Base-by-base conservation (phyloP, 805 yeast species). In the Metschnikowia gelsemii region DNA sequence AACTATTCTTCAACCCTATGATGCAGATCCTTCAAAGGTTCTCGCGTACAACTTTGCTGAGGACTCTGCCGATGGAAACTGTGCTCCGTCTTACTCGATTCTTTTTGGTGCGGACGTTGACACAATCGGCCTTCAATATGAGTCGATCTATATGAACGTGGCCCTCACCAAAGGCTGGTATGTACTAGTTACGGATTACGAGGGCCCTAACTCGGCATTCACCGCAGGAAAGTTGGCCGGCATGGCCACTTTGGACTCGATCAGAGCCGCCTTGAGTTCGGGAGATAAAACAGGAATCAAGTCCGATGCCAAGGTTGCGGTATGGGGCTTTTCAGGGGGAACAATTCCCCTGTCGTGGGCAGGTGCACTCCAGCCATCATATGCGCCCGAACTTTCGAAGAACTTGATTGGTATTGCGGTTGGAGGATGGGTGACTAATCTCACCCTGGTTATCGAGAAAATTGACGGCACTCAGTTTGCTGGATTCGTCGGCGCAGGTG, bases 301-400 rank as follows among this genome's bases (percentile, higher is more conserved):
- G 8, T 14, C 45, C 5, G 49, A 53, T 27, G 60, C 68, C 20
- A 34, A 42, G 20, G 54, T 50, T 16, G 54, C 38, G 7, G 29
- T 66, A 33, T 64, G 64, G 64, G 73, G 73, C 0, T 68, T 61
- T 38, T 62, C 68, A 3, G 73, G 73, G n/a, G 72, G 71, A 8
- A 54, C 68, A 1, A 43, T 66, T 22, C 68, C 72, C 11, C 38
- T 64, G 13, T 59, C 64, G 5, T 68, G 72, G 72, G 70, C 70
- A 11, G 61, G 66, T 3, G 55, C 62, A 7, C 47, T 64, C 20
- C 69, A 63, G 43, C 70, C 70, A 8, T 35, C 45, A 1, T 67
- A 67, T 42, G 71, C 72, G 4, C 64, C 66, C 2, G 72, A 68
- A 12, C 48, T 54, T 26, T 20, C 46, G 12, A 24, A 43, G 23